Evolutionary conservation across 306 rosid species (phyloP).

Genomic region (Erythrophleum fordii): DNA sequence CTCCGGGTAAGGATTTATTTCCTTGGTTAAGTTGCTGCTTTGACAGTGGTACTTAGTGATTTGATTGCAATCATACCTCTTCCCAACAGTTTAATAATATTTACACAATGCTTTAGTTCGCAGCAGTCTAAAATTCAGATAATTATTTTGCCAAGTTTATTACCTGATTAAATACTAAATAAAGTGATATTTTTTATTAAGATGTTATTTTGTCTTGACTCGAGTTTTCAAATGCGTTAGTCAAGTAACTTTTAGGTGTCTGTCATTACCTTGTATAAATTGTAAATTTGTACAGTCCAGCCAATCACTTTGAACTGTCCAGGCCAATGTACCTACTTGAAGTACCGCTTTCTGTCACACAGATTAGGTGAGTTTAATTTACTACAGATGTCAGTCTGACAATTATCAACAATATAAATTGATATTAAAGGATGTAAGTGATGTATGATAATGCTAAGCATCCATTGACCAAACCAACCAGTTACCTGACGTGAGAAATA

Average conservation of each 20-base stretch:
- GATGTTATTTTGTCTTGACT: not conserved
- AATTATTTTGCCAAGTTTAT: not conserved
- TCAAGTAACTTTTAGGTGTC: not conserved
- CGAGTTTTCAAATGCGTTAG: not conserved
- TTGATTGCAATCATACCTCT: not conserved
- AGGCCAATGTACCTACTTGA: not conserved
- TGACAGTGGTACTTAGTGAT: not conserved
- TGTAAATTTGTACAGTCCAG: not conserved
- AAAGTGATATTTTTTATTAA: not conserved
- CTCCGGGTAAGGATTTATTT: constrained; percentile 77
- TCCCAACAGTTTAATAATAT: constrained; percentile 15
- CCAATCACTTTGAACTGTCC: not conserved
- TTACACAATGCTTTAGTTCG: constrained; percentile 14
- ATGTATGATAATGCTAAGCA: not conserved
- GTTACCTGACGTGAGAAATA: not conserved
- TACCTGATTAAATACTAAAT: not conserved
- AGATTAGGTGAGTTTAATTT: not conserved
- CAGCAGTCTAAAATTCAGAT: constrained; percentile 24
- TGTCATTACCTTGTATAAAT: not conserved
- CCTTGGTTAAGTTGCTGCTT: constrained; percentile 29
- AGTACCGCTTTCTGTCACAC: not conserved
- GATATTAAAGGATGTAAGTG: not conserved
- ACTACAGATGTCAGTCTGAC: not conserved
- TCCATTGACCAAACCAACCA: not conserved
- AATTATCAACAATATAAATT: not conserved